phyloP scores from a whole-genome alignment of 306 rosid species.

The Urtica urens region DNA sequence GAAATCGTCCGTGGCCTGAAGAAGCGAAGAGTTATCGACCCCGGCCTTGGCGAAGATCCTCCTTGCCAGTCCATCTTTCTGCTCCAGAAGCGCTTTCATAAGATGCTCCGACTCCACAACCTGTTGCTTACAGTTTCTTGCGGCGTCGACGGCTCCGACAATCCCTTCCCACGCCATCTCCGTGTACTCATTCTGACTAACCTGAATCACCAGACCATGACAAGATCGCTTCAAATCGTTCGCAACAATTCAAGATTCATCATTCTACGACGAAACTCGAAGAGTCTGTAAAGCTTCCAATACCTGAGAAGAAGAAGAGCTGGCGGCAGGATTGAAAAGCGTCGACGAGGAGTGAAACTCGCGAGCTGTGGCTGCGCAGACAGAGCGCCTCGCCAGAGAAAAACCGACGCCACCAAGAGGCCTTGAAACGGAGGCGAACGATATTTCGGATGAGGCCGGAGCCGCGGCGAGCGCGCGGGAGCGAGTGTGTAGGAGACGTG shows the following conservation, averaged over 20 bases:
- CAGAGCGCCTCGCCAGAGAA: conserved; percentile 23
- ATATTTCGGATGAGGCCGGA: conserved; percentile 3
- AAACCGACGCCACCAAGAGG: no score
- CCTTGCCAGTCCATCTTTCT: conserved; percentile 82
- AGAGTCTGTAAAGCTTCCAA: background rate
- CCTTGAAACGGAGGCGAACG: conserved; percentile 14
- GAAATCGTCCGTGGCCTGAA: conserved; percentile 79
- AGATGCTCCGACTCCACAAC: conserved; percentile 88
- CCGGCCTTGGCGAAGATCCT: conserved; percentile 89
- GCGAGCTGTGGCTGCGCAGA: conserved; percentile 34
- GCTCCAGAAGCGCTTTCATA: conserved; percentile 96
- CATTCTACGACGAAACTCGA: background rate
- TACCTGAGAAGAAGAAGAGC: conserved; percentile 48
- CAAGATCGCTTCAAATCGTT: no score
- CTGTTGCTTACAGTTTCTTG: conserved; percentile 66
- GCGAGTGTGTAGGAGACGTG: conserved; percentile 10
- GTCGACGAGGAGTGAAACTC: conserved; percentile 48
- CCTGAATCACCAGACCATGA: conserved; percentile 20
- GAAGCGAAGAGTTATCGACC: conserved; percentile 69
- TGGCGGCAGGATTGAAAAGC: conserved; percentile 29
- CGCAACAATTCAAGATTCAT: background rate
- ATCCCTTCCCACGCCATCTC: conserved; percentile 98
- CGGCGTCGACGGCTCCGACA: conserved; percentile 74
- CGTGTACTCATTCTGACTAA: conserved; percentile 63
- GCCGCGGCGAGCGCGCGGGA: conserved; percentile 9